These are phyloP conservation scores for Hypseocharis bilobata DNA, from an alignment of 441 rosid genomes.

Conservation along the genomic window DNA sequence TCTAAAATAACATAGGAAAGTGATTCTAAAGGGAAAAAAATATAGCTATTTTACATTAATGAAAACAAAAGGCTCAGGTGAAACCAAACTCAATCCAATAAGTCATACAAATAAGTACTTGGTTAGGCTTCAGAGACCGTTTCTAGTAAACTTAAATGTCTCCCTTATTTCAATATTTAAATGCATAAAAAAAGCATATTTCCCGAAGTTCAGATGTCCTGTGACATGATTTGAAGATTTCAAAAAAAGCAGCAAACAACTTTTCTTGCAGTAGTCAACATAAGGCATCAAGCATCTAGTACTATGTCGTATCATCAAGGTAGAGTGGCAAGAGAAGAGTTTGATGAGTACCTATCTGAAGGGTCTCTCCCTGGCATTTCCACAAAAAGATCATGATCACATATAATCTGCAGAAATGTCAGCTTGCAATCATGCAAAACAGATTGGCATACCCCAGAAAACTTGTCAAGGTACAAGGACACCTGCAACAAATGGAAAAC, in stretches of 20 bases:
- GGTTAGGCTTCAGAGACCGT: too few species aligned
- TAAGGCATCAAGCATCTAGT: background rate
- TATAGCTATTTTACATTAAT: too few species aligned
- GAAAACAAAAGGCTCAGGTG: too few species aligned
- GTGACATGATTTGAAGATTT: too few species aligned
- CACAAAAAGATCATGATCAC: slow-evolving; percentile 97
- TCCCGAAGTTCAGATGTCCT: too few species aligned
- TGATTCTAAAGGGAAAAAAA: too few species aligned
- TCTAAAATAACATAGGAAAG: too few species aligned
- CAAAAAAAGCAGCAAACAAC: background rate
- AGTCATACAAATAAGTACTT: too few species aligned
- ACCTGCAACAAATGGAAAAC: slow-evolving; percentile 45
- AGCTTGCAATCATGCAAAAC: slow-evolving; percentile 96
- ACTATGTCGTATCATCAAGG: background rate
- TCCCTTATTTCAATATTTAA: too few species aligned
- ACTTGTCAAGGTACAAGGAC: slow-evolving; percentile 90
- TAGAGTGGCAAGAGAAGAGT: slow-evolving; percentile 9
- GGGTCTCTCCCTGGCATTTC: slow-evolving; percentile 99
- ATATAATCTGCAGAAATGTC: slow-evolving; percentile 82
- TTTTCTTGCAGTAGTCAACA: background rate
- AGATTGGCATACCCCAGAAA: slow-evolving; percentile 96
- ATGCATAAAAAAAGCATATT: too few species aligned
- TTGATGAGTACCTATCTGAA: slow-evolving; percentile 69
- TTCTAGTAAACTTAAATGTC: too few species aligned
- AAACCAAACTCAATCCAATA: too few species aligned